These are phyloP conservation scores for Xanthoconium stramineum DNA, from an alignment of 768 basidiomycete genomes.

Conservation along the genomic window DNA sequence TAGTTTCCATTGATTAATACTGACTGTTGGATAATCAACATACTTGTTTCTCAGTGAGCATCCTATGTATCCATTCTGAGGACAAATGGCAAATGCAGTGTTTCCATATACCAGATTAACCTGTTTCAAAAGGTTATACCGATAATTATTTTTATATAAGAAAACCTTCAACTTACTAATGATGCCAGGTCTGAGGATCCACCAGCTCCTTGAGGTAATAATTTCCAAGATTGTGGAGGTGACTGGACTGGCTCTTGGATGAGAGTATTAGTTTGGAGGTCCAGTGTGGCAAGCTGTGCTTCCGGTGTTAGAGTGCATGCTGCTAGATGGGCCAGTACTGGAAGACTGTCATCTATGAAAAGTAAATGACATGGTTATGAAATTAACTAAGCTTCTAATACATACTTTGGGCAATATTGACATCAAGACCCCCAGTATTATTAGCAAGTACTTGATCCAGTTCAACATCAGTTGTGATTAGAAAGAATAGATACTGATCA, in stretches of 20 bases:
- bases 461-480: conserved; percentile 8
- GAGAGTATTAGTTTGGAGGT: conserved; percentile 1
- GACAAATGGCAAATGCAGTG: too few species aligned
- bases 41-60: too few species aligned
- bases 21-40: too few species aligned
- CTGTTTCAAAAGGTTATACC: too few species aligned
- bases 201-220: conserved; percentile 1
- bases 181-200: not conserved
- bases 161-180: not conserved
- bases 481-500: too few species aligned
- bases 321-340: conserved; percentile 4
- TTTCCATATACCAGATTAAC: too few species aligned
- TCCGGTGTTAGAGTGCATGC: conserved; percentile 5
- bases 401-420: not conserved
- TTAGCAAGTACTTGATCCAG: not conserved
- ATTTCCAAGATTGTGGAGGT: not conserved
- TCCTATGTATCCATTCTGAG: too few species aligned
- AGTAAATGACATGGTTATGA: too few species aligned
- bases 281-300: not conserved
- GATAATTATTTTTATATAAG: too few species aligned
- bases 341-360: not conserved
- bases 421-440: not conserved
- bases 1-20: too few species aligned
- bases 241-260: not conserved
- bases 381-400: too few species aligned